A percentile compares a stretch with the other conserved stretches of the same genome.
phyloP scores from a whole-genome alignment of 2,329 filamentous ascomycete genomes.

The Huntiella moniliformis region DNA sequence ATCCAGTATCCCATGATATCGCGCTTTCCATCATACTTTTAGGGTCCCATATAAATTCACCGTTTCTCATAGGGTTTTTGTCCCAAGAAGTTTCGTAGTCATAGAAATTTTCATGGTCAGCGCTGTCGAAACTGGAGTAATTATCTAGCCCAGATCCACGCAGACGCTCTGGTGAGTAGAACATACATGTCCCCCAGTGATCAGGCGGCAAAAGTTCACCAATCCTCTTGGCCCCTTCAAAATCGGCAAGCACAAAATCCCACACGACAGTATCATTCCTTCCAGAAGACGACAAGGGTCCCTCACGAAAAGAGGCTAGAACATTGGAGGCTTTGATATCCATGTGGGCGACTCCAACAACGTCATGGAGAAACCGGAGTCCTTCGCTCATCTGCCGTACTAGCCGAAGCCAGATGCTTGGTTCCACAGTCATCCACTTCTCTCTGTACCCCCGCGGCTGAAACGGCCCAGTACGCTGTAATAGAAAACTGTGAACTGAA shows the following conservation, averaged over 20 bases:
- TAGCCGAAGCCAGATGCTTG: not conserved
- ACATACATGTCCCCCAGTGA: not conserved
- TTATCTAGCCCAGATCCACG: not conserved
- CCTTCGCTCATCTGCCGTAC: constrained; percentile 6
- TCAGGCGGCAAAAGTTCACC: not conserved
- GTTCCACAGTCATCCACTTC: no score
- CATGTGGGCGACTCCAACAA: constrained; percentile 1
- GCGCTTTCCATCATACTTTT: no score
- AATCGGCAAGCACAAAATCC: constrained; percentile 8
- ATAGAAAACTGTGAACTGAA: no score
- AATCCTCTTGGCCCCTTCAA: not conserved
- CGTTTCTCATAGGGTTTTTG: no score
- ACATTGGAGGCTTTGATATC: constrained; percentile 10
- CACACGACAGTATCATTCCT: not conserved
- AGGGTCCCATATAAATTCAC: no score
- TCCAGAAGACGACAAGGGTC: not conserved
- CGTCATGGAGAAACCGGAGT: not conserved
- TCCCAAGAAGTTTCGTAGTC: not conserved
- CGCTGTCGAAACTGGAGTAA: not conserved
- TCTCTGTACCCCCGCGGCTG: no score
- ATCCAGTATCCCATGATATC: no score
- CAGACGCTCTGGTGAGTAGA: constrained; percentile 1
- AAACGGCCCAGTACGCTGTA: no score
- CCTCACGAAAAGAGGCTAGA: not conserved
- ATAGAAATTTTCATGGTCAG: not conserved